A percentile compares a stretch with the other conserved stretches of the same genome.
These are phyloP conservation scores for Arabidopsis lyrata DNA, from an alignment of 441 rosid genomes.

Conservation along the genomic window DNA sequence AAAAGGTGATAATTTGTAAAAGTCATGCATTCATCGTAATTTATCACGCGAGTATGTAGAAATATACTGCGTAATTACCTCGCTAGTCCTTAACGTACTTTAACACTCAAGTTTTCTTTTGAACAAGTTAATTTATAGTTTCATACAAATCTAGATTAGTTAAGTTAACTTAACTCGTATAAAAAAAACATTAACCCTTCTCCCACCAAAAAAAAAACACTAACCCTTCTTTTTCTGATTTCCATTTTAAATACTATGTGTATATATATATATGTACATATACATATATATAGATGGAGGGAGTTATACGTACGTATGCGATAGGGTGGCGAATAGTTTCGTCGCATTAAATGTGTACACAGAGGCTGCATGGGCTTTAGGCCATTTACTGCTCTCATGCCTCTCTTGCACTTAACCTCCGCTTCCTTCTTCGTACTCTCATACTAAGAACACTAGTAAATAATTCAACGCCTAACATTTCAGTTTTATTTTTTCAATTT, in stretches of 20 bases:
- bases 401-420: constrained; percentile 55
- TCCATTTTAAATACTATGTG: background rate
- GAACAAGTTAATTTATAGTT: no score
- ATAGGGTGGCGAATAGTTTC: constrained; percentile 40
- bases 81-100: background rate
- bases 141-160: background rate
- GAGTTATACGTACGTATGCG: constrained; percentile 18
- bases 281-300: background rate
- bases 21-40: constrained; percentile 6
- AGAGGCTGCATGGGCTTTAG: constrained; percentile 55
- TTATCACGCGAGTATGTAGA: constrained; percentile 2
- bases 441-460: constrained; percentile 13
- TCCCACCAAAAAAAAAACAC: no score
- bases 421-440: constrained; percentile 34
- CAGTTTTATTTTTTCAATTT: constrained; percentile 2
- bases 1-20: constrained; percentile 21
- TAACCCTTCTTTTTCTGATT: background rate
- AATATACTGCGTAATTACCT: background rate
- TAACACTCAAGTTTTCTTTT: no score
- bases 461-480: constrained; percentile 42
- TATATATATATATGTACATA: background rate
- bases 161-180: no score
- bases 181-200: background rate
- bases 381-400: constrained; percentile 70
- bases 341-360: constrained; percentile 42